Evolutionary conservation across 108 stramenopile genomes (phyloP).

Genomic region (Aurantiochytrium sp.): DNA sequence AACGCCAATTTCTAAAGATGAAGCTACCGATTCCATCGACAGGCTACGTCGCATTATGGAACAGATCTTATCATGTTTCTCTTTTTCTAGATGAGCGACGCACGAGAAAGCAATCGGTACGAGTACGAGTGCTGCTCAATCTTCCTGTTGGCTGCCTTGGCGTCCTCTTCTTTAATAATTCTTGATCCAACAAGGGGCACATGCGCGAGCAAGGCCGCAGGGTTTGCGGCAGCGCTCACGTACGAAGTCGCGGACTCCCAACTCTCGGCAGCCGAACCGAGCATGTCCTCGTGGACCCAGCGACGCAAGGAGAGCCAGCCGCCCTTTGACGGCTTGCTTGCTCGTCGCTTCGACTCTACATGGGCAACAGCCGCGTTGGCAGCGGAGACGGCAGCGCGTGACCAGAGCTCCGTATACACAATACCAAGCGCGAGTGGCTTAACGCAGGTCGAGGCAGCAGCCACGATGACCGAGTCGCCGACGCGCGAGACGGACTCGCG

Average conservation of each 20-base stretch:
- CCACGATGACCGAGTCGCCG: not conserved
- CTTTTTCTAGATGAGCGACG: not conserved
- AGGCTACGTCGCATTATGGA: not conserved
- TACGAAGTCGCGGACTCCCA: not conserved
- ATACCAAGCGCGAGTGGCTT: not conserved
- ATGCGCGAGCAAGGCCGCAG: not conserved
- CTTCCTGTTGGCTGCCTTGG: not conserved
- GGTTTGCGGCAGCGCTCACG: not conserved
- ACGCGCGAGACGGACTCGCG: not conserved
- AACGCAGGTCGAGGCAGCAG: not conserved
- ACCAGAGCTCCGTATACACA: constrained; percentile 1
- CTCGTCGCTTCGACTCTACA: not conserved
- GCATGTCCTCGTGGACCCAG: not conserved
- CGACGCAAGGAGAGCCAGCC: not conserved
- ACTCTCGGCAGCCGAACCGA: not conserved
- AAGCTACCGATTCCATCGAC: not conserved
- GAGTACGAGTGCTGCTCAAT: not conserved
- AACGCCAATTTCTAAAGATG: too few relatives aligned
- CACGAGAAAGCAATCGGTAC: not conserved
- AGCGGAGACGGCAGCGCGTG: not conserved
- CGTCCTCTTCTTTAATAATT: not conserved
- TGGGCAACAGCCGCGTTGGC: not conserved
- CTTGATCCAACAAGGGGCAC: not conserved
- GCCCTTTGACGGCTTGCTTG: not conserved
- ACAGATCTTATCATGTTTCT: not conserved